Conservation (phyloP, 495 filamentous ascomycete species). For the Penicillium simplicissimum region DNA sequence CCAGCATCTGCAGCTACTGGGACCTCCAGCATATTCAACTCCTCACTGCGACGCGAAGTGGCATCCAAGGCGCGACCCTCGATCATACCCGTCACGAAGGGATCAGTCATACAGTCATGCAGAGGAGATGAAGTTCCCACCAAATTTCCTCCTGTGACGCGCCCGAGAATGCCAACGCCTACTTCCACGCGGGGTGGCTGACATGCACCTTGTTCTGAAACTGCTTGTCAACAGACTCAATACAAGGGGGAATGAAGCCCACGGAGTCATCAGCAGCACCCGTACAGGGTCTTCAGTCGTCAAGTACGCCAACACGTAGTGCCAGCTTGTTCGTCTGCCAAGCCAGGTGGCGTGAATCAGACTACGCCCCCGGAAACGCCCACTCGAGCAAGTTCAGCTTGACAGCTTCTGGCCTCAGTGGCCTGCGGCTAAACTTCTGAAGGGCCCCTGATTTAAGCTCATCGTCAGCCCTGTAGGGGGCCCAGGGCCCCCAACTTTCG, state of each 20-base stretch:
- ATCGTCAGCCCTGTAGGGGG: constrained; percentile 16
- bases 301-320: background rate
- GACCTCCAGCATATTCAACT: background rate
- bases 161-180: background rate
- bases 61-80: background rate
- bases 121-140: background rate
- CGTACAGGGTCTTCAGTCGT: background rate
- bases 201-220: background rate
- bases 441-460: constrained; percentile 10
- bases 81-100: constrained; percentile 18
- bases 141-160: constrained; percentile 9
- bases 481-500: background rate
- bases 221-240: background rate
- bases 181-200: background rate
- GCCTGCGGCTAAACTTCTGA: too few relatives aligned
- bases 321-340: background rate
- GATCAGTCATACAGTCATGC: constrained; percentile 13
- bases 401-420: too few relatives aligned
- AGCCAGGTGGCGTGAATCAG: background rate
- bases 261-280: background rate
- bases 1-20: background rate
- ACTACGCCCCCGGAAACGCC: background rate
- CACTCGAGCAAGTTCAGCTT: too few relatives aligned
- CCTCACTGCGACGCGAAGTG: background rate
- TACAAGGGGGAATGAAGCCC: background rate